Evolutionary conservation across 2,329 filamentous ascomycete genomes (phyloP).

Genomic region (Plenodomus biglobosus): DNA sequence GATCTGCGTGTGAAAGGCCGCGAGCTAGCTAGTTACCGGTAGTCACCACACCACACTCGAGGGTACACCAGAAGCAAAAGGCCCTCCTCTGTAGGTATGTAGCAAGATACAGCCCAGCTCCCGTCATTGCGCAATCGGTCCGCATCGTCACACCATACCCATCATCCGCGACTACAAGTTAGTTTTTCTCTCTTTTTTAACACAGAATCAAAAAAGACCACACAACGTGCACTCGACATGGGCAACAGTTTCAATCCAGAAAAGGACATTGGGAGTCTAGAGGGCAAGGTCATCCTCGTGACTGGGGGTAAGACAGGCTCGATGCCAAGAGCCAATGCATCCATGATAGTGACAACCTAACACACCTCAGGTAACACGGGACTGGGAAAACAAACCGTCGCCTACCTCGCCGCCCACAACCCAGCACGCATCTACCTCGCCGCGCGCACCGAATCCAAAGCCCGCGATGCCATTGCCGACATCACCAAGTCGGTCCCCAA

Average conservation of each 20-base stretch:
- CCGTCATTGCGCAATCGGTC: neutral
- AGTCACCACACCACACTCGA: too few species aligned
- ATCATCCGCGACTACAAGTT: neutral
- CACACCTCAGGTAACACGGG: conserved; percentile 47
- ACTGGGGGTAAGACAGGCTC: conserved; percentile 34
- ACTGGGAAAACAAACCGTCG: conserved; percentile 51
- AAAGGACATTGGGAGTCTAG: conserved; percentile 25
- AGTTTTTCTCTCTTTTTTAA: neutral
- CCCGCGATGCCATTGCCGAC: conserved; percentile 45
- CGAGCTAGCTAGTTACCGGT: too few species aligned
- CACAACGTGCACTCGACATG: conserved; percentile 1
- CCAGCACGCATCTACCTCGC: conserved; percentile 52
- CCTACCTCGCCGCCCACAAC: conserved; percentile 48
- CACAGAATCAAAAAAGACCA: neutral
- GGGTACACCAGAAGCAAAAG: too few species aligned
- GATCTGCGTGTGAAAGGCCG: too few species aligned
- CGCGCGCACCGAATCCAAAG: conserved; percentile 48
- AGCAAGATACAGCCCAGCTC: too few species aligned
- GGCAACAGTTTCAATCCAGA: conserved; percentile 31
- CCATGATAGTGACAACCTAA: neutral
- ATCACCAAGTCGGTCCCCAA: conserved; percentile 41
- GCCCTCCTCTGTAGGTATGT: too few species aligned
- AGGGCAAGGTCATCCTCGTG: conserved; percentile 40
- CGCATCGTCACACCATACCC: neutral
- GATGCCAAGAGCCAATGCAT: conserved; percentile 1